These are phyloP conservation scores for Pleurotus tuoliensis DNA, from an alignment of 768 basidiomycete species.

Conservation along the genomic window DNA sequence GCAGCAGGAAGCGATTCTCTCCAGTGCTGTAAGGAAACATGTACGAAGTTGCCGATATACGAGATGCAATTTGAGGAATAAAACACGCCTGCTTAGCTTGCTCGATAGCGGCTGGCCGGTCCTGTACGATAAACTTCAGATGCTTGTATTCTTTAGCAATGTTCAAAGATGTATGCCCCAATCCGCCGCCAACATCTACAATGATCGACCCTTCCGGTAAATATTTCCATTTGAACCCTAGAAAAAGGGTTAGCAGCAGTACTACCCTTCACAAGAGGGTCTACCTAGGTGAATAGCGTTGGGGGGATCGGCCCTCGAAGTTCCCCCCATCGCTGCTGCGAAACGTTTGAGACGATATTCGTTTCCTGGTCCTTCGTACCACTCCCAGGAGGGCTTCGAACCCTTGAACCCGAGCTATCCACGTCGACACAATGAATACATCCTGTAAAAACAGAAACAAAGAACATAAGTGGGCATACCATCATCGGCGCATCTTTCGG, in stretches of 20 bases:
- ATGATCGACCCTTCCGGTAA: constrained; percentile 16
- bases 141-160: constrained; percentile 20
- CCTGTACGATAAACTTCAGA: constrained; percentile 31
- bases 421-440: constrained; percentile 10
- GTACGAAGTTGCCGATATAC: background rate
- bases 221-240: constrained; percentile 17
- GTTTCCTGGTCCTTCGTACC: constrained; percentile 28
- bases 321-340: constrained; percentile 21
- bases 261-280: background rate
- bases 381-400: constrained; percentile 22
- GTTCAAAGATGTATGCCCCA: constrained; percentile 26
- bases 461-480: background rate
- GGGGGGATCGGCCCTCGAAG: constrained; percentile 14
- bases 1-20: constrained; percentile 20
- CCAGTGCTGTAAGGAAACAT: constrained; percentile 19
- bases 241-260: background rate
- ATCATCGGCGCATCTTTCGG: constrained; percentile 6
- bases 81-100: constrained; percentile 21
- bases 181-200: constrained; percentile 33
- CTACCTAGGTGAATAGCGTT: constrained; percentile 18
- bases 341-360: constrained; percentile 22
- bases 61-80: background rate
- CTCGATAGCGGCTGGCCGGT: constrained; percentile 22
- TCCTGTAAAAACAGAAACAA: background rate
- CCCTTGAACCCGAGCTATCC: constrained; percentile 23